Base-by-base conservation (phyloP, 305 asterid species). In the Fraxinus platypoda region DNA sequence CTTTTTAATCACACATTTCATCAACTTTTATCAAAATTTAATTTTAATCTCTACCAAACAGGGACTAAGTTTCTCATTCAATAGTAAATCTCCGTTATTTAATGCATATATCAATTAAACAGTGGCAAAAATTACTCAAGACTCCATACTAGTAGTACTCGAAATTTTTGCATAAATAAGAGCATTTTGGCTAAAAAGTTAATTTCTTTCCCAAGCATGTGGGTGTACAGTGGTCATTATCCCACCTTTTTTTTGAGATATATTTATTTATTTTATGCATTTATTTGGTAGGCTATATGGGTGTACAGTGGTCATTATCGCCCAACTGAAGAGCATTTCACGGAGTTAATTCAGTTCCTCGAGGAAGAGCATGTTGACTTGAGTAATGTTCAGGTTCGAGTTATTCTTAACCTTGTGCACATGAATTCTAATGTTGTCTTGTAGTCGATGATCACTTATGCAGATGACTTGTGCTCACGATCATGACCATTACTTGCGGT, bases 271-370 rank as follows among this genome's bases (percentile, higher is more conserved):
- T 64, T 64, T 64, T 38, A 11, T 64, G 6, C 12, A 2, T 7
- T 8, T 59, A 26, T 34, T 25, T 81, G 59, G 41, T 13, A 90
- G 93, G 93, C 90, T 76, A 83, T 87, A 76, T 87, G 91, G 93
- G 83, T 84, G 35, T 87, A 88, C 74, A 87, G 92, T 88, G 93
- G 92, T 35, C 92, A 90, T 78, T 90, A 90, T 59, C 49, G 77
- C 52, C 89, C 91, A 78, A 84, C 90, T 43, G 90, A 88, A 77
- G 92, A 87, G 74, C 87, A 87, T 64, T 78, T 88, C 71, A 30
- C n/a, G 80, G 89, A 85, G 74, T 78, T 87, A 79, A 73, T 82
- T 34, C 52, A 75, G 41, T 90, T 90, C 83, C 86, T 90, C n/a
- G 83, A 84, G 68, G 88, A 90, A 76, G 85, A 87, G 77, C 81